A percentile compares a stretch with the other conserved stretches of the same genome.
phyloP scores from a whole-genome alignment of 768 basidiomycete species.

The Podaxis sp. region DNA sequence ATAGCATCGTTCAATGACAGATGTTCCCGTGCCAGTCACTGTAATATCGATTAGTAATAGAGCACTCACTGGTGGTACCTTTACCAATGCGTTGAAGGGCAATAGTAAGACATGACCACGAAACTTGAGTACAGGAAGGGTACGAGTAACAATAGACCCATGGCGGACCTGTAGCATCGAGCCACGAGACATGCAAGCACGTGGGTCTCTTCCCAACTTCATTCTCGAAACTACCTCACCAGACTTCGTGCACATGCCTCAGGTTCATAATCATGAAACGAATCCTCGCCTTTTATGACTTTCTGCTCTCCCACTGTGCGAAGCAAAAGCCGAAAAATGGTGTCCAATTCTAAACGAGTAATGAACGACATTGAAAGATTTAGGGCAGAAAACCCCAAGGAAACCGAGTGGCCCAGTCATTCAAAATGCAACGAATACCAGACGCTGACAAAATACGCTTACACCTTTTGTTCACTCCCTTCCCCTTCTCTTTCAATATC shows the following conservation, averaged over 20 bases:
- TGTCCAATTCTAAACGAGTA: background rate
- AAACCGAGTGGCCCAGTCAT: background rate
- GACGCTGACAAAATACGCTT: background rate
- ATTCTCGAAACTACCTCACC: background rate
- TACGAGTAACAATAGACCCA: background rate
- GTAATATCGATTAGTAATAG: background rate
- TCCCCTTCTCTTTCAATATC: conserved; percentile 8
- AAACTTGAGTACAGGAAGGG: background rate
- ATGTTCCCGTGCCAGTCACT: background rate
- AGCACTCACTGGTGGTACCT: background rate
- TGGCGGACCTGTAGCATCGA: background rate
- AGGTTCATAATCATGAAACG: background rate
- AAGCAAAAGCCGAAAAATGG: background rate
- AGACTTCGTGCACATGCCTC: background rate
- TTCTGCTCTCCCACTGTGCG: conserved; percentile 2
- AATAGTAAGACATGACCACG: background rate
- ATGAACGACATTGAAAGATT: background rate
- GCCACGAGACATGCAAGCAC: conserved; percentile 1
- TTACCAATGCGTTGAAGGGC: background rate
- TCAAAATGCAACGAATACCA: background rate
- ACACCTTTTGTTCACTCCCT: background rate
- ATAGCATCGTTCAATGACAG: background rate
- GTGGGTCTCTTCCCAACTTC: background rate
- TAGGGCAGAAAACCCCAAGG: no score
- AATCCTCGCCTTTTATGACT: background rate